Base-by-base conservation (phyloP, 306 rosid genomes). In the Oxytropis ochrocephala region DNA sequence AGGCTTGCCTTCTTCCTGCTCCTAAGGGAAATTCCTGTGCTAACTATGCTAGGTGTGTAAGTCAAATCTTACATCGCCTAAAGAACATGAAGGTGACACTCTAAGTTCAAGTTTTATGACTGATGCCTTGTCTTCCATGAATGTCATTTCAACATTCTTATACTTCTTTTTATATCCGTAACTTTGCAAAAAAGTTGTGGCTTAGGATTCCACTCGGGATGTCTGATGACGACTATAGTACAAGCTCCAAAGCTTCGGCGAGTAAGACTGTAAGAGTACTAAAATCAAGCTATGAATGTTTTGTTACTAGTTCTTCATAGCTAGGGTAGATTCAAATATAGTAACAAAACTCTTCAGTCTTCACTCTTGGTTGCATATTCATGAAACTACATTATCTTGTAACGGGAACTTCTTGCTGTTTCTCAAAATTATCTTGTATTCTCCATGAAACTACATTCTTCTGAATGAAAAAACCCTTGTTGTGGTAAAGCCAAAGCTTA, bases 1-100 rank as follows among this genome's bases (percentile, higher is more conserved):
- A 89, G 96, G 93, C 91, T 53, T 89, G 96, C 82, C 84, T 89
- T 76, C 91, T 89, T 74, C 89, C 96, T n/a, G 61, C 84, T 63
- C 91, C 93, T 16, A 87, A 79, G 83, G 85, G 91, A 53, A 87
- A 72, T 58, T 78, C 35, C 5, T 52, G 35, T 21, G 58, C 58
- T 52, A 52, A 52, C 58, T 52, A 52, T 52, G 58, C 58, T 52
- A 52, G 14, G 58, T 52, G 58, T 52, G 58, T 52, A n/a, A 52
- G 21, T 21, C 58, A 52, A 52, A 55, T 55, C 39, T 27, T 55
- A 6, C 39, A 9, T 17, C 11, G 61, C 39, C 39, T 2, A 27
- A 55, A 55, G 29, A 5, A 27, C 18, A 55, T 29, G 61, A 9
- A 55, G 39, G 61, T 55, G 18, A 27, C 18, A 86, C 19, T 85